phyloP scores from a whole-genome alignment of 1,139 yeast species.

The Hansenula anomala region DNA sequence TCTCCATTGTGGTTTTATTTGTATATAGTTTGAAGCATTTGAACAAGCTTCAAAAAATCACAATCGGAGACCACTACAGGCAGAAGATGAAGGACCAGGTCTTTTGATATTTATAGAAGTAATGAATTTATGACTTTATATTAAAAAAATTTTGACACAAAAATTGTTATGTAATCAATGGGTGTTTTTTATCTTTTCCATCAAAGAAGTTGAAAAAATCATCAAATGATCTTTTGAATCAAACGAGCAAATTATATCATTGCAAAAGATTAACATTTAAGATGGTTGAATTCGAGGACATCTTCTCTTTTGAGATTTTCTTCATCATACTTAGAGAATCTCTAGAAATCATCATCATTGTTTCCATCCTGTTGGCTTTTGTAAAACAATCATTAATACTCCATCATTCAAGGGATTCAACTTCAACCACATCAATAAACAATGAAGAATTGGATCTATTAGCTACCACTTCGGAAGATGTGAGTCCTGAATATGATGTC shows the following conservation, averaged over 20 bases:
- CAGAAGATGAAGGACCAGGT: conserved; percentile 2
- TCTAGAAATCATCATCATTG: conserved; percentile 83
- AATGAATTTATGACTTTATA: no score
- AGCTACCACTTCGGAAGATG: conserved; percentile 1
- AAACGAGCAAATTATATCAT: conserved; percentile 1
- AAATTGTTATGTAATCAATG: neutral
- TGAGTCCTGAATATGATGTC: neutral
- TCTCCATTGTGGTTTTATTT: conserved; percentile 29
- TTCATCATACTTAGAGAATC: conserved; percentile 89
- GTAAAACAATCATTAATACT: conserved; percentile 57
- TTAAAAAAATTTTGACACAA: no score
- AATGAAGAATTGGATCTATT: conserved; percentile 7
- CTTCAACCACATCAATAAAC: neutral
- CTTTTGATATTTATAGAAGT: neutral
- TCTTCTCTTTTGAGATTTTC: conserved; percentile 48
- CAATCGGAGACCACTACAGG: conserved; percentile 27
- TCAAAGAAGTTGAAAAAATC: neutral
- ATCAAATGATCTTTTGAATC: no score
- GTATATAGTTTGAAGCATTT: conserved; percentile 34
- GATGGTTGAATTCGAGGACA: conserved; percentile 21
- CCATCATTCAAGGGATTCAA: conserved; percentile 19
- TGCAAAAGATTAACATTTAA: neutral
- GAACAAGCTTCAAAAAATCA: conserved; percentile 37
- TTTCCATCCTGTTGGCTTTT: conserved; percentile 85
- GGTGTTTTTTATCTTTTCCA: conserved; percentile 2